A percentile compares a stretch with the other conserved stretches of the same genome.
Conservation (phyloP, 495 filamentous ascomycete genomes). For the Lasiosphaeria miniovina region DNA sequence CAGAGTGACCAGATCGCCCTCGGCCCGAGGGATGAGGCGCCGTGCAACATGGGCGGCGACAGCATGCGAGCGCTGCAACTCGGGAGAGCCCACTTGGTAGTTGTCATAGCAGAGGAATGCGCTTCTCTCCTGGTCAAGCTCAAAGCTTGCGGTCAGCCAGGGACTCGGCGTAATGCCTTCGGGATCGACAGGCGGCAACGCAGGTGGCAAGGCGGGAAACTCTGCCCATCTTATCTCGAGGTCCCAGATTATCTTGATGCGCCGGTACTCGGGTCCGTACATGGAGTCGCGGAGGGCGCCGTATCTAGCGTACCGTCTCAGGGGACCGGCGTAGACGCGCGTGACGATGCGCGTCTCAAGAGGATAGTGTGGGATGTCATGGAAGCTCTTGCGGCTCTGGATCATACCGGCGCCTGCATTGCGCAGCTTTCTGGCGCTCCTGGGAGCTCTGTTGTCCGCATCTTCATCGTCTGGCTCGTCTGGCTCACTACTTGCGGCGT, state of each 20-base stretch:
- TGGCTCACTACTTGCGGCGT: conserved; percentile 19
- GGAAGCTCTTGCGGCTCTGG: conserved; percentile 25
- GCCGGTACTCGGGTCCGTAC: conserved; percentile 40
- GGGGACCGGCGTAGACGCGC: conserved; percentile 44
- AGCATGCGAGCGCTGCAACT: conserved; percentile 22
- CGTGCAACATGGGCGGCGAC: conserved; percentile 23
- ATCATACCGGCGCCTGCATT: conserved; percentile 26
- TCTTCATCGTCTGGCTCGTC: conserved; percentile 20
- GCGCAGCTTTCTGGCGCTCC: conserved; percentile 16
- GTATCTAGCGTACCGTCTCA: conserved; percentile 44
- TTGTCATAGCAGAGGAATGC: conserved; percentile 32
- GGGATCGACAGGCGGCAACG: conserved; percentile 20
- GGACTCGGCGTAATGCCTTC: conserved; percentile 35
- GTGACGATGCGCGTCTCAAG: conserved; percentile 45
- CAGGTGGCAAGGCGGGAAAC: conserved; percentile 39
- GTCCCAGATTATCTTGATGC: conserved; percentile 38
- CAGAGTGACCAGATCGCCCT: conserved; percentile 31
- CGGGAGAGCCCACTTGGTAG: conserved; percentile 15
- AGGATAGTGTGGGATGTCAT: conserved; percentile 43
- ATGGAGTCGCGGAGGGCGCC: conserved; percentile 40
- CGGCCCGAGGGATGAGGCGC: conserved; percentile 30
- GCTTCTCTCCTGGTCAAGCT: conserved; percentile 24
- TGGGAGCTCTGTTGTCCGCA: conserved; percentile 11
- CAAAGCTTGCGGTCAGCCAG: conserved; percentile 38
- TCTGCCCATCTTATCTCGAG: conserved; percentile 39